These are phyloP conservation scores for Hypoxylon sp. DNA, from an alignment of 2,329 filamentous ascomycete species.

Conservation along the genomic window DNA sequence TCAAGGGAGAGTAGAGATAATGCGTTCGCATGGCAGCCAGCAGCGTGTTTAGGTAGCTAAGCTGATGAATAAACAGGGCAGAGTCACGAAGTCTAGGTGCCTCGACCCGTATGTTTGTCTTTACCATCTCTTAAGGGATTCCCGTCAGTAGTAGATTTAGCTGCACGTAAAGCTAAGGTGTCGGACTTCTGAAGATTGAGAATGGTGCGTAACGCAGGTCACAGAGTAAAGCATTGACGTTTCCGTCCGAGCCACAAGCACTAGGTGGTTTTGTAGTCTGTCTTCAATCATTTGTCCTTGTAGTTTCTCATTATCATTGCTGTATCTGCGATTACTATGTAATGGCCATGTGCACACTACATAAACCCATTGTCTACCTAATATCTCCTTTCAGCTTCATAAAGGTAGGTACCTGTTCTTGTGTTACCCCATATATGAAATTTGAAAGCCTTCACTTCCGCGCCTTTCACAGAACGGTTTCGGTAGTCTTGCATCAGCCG, in stretches of 20 bases:
- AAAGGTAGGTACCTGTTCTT: neutral
- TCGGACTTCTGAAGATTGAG: neutral
- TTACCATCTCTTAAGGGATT: neutral
- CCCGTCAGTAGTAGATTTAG: neutral
- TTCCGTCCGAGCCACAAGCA: conserved; percentile 6
- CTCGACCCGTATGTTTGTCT: neutral
- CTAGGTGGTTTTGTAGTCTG: too few relatives aligned
- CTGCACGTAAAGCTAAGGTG: too few relatives aligned
- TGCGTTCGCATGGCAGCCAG: conserved; percentile 12
- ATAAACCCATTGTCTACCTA: neutral
- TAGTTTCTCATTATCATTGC: too few relatives aligned
- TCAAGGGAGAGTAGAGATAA: conserved; percentile 5
- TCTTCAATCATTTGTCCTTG: too few relatives aligned
- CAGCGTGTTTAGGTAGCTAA: neutral
- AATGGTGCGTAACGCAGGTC: neutral
- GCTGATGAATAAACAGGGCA: conserved; percentile 3
- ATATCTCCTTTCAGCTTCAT: neutral
- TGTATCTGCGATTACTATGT: neutral
- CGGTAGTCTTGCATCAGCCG: conserved; percentile 32
- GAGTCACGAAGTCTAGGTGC: neutral
- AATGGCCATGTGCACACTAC: neutral
- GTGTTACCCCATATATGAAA: conserved; percentile 5
- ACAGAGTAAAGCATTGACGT: conserved; percentile 8
- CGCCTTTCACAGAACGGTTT: conserved; percentile 21
- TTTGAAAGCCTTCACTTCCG: conserved; percentile 29